Percentiles rank a stretch among this genome's conserved stretches.
Conservation (phyloP, 768 basidiomycete species). For the Hygrophorus russula region DNA sequence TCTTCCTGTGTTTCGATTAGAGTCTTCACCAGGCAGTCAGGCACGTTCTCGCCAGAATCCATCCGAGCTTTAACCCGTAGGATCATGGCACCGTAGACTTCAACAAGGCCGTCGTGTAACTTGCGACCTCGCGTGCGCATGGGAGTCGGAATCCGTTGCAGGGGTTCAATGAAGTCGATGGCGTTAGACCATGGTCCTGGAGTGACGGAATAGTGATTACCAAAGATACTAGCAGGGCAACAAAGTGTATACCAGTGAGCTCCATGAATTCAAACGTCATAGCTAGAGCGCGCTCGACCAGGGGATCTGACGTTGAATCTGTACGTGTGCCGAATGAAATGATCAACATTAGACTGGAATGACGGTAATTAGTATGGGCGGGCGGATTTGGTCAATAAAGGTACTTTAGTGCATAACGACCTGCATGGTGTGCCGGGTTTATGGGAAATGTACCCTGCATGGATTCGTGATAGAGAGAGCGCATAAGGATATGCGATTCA, state of each 20-base stretch:
- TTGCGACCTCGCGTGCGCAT: slow-evolving; percentile 9
- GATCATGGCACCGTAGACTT: slow-evolving; percentile 20
- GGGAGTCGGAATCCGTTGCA: slow-evolving; percentile 11
- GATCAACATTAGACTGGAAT: slow-evolving; percentile 12
- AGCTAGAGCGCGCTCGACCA: slow-evolving; percentile 9
- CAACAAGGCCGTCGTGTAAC: slow-evolving; percentile 15
- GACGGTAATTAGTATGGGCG: not conserved
- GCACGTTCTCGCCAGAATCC: slow-evolving; percentile 18
- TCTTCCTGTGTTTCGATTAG: slow-evolving; percentile 16
- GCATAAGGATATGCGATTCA: slow-evolving; percentile 12
- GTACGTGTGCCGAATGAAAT: slow-evolving; percentile 14
- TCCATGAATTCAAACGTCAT: slow-evolving; percentile 14
- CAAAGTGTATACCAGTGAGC: slow-evolving; percentile 4
- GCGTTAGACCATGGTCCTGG: slow-evolving; percentile 13
- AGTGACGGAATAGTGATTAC: not conserved
- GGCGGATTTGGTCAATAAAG: not conserved
- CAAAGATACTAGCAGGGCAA: not conserved
- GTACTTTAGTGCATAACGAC: slow-evolving; percentile 13
- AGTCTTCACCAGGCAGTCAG: slow-evolving; percentile 21
- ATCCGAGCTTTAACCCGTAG: slow-evolving; percentile 15
- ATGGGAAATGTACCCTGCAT: slow-evolving; percentile 8
- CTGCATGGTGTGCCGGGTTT: slow-evolving; percentile 10
- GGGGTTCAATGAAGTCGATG: slow-evolving; percentile 11
- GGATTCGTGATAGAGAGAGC: slow-evolving; percentile 8
- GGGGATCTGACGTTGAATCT: slow-evolving; percentile 5